These are phyloP conservation scores for Cucurbitaria berberidis DNA, from an alignment of 2,329 filamentous ascomycete species.

Conservation along the genomic window DNA sequence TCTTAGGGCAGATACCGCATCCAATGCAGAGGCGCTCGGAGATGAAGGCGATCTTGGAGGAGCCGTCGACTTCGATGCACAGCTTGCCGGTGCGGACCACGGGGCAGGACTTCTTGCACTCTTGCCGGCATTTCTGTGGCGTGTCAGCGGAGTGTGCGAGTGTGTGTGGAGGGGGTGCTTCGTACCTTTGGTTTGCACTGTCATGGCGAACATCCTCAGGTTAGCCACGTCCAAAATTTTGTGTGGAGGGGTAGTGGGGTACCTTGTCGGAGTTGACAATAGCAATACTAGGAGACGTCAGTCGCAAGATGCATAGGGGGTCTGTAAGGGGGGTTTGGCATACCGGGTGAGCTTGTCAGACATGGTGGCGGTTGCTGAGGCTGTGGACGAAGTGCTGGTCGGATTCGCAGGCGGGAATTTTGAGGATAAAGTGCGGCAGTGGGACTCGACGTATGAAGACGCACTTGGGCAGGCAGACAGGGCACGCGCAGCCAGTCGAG, in stretches of 20 bases:
- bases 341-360: slow-evolving; percentile 95
- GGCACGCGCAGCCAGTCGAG: neutral
- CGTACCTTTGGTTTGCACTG: slow-evolving; percentile 87
- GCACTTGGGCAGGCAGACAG: slow-evolving; percentile 2
- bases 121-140: slow-evolving; percentile 92
- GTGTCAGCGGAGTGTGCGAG: slow-evolving; percentile 22
- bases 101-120: slow-evolving; percentile 98
- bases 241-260: slow-evolving; percentile 52
- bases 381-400: slow-evolving; percentile 9
- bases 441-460: slow-evolving; percentile 9
- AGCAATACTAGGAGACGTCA: slow-evolving; percentile 70
- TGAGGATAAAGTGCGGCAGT: slow-evolving; percentile 23
- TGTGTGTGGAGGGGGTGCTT: slow-evolving; percentile 29
- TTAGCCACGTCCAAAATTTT: slow-evolving; percentile 43
- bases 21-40: slow-evolving; percentile 95
- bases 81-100: slow-evolving; percentile 97
- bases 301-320: slow-evolving; percentile 3
- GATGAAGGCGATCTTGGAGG: slow-evolving; percentile 96
- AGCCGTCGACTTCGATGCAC: slow-evolving; percentile 89
- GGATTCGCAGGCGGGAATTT: slow-evolving; percentile 24
- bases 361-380: slow-evolving; percentile 60
- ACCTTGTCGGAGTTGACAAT: slow-evolving; percentile 99
- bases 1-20: slow-evolving; percentile 99
- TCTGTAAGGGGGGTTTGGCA: slow-evolving; percentile 33
- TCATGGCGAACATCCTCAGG: slow-evolving; percentile 51